Evolutionary conservation across 805 yeast genomes (phyloP), one percentile per base, ranked within the genome.

Genomic region (Candida chilensis): DNA sequence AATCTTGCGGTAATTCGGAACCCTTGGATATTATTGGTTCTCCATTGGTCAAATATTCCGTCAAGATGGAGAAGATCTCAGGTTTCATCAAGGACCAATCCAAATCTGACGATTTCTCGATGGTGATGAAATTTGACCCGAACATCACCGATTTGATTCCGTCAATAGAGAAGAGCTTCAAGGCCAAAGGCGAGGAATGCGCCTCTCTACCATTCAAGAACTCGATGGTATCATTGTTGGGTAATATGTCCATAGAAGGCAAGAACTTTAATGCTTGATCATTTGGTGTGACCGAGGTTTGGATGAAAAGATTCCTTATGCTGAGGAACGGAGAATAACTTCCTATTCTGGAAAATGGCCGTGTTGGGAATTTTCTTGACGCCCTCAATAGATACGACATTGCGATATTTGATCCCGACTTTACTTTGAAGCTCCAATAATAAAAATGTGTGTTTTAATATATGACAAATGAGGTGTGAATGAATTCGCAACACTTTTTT

Each of bases 211-310:
- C 88, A 30, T 71, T 67, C 24, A 79, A 58, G 41, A 76, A 81
- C 52, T 86, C 95, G 17, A 76, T 55, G 0, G 94, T 84, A 37
- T 71, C 67, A 25, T 74, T 73, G 14, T 60, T 65, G 3, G 80
- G 80, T 12, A 85, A 57, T n/a, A 85, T 71, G 27, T 64, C 61
- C 54, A 68, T 73, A 9, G 86, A 77, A 1, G 95, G 95, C 19
- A 84, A 52, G 44, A 86, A 86, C 61, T 86, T 86, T 33, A 86
- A 54, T 0, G 95, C 95, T 41, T 83, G 77, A 32, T 77, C 88
- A 48, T 86, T 86, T 2, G 95, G 95, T 0, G 95, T 86, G 18
- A 78, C 74, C 20, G 80, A 77, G 0, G 95, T 86, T 49, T 84
- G 94, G 27, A 86, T 86, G 51, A 77, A 80, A 19, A 80, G 48